phyloP scores from a whole-genome alignment of 441 rosid species.

The Erysimum cheiri region DNA sequence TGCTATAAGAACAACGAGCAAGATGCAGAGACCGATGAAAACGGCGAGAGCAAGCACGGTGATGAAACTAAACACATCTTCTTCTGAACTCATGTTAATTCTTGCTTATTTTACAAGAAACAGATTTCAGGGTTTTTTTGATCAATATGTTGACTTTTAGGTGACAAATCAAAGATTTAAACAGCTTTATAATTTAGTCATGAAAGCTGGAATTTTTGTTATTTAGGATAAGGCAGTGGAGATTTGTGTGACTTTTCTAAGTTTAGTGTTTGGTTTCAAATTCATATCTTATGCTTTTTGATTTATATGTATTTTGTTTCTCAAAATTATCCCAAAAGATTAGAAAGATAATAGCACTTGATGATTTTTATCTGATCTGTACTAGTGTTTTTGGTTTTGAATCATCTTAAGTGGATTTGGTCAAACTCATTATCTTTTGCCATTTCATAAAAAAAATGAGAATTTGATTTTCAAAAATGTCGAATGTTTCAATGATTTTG shows the following conservation, averaged over 20 bases:
- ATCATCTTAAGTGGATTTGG: not conserved
- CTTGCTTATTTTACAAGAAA: slow-evolving; percentile 23
- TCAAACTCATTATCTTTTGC: not conserved
- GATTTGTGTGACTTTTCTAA: slow-evolving; percentile 30
- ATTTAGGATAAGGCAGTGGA: slow-evolving; percentile 17
- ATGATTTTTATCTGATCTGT: not conserved
- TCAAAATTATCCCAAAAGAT: slow-evolving; percentile 22
- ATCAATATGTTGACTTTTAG: slow-evolving; percentile 18
- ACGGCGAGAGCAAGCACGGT: slow-evolving; percentile 36
- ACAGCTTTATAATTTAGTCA: slow-evolving; percentile 35
- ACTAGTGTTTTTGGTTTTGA: not conserved
- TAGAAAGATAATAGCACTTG: slow-evolving; percentile 7
- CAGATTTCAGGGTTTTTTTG: slow-evolving; percentile 19
- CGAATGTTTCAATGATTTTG: not conserved
- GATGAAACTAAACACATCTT: slow-evolving; percentile 38
- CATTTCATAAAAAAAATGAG: not conserved
- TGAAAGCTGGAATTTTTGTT: slow-evolving; percentile 28
- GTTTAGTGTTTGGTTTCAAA: slow-evolving; percentile 34
- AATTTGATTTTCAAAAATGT: no score
- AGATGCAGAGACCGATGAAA: slow-evolving; percentile 40
- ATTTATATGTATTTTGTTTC: not conserved
- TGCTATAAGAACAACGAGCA: slow-evolving; percentile 37
- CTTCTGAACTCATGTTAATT: slow-evolving; percentile 39
- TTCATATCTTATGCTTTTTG: slow-evolving; percentile 28
- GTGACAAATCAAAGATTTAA: slow-evolving; percentile 15